Percentiles rank a stretch among this genome's conserved stretches.
Evolutionary conservation across 2,329 filamentous ascomycete species (phyloP).

Genomic region (Sporothrix variecibatus): DNA sequence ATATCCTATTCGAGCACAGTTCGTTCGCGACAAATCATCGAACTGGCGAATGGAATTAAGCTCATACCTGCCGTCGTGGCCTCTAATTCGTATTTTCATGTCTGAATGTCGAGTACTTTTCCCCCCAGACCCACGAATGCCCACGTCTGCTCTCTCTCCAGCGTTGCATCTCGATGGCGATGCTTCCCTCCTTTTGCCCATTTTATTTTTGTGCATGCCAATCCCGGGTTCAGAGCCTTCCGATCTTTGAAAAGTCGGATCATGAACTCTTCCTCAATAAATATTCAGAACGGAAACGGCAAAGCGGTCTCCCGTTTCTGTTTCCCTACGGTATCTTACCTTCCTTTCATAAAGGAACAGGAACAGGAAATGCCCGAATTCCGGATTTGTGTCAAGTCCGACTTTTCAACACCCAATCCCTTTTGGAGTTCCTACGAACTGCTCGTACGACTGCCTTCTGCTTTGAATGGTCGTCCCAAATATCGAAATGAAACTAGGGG

Average conservation of each 20-base stretch:
- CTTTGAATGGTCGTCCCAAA: neutral
- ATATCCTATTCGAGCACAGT: neutral
- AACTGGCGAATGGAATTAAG: neutral
- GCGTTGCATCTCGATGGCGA: slow-evolving; percentile 5
- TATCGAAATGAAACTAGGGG: neutral
- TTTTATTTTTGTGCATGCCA: slow-evolving; percentile 1
- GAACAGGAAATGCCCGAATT: neutral
- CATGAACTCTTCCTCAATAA: neutral
- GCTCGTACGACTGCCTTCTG: neutral
- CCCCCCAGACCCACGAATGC: neutral
- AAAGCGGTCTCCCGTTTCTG: neutral
- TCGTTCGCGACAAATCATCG: neutral
- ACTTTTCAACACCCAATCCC: neutral
- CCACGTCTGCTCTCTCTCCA: neutral
- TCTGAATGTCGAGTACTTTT: neutral
- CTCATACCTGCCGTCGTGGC: neutral
- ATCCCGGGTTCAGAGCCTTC: neutral
- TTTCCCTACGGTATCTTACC: neutral
- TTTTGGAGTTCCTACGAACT: neutral
- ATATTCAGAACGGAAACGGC: neutral
- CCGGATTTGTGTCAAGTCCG: neutral
- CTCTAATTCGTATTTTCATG: neutral
- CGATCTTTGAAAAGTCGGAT: neutral
- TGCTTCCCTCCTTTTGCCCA: neutral
- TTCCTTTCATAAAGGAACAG: neutral